Evolutionary conservation across 345 rosid species (phyloP).

Genomic region (Hibiscus trionum): DNA sequence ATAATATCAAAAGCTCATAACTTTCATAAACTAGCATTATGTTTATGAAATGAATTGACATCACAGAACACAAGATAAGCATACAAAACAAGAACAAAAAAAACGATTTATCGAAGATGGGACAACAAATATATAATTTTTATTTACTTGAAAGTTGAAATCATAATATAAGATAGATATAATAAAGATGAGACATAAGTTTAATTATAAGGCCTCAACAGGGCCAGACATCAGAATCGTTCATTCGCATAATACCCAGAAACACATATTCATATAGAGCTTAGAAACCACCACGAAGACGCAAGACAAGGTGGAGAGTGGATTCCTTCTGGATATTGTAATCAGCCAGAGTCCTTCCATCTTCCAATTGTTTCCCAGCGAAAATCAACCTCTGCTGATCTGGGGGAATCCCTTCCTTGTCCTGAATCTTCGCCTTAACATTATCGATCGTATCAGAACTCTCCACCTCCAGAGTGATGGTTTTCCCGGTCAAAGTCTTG

Average conservation of each 20-base stretch:
- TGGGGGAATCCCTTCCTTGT: conserved; percentile 33
- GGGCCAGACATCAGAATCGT: conserved; percentile 1
- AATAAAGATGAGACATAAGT: not conserved
- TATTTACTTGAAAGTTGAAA: not conserved
- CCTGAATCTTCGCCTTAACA: conserved; percentile 34
- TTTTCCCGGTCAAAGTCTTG: conserved; percentile 29
- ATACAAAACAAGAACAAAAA: conserved; percentile 20
- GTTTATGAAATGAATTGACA: not conserved
- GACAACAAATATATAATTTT: not conserved
- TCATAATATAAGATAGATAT: not conserved
- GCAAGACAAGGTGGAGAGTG: conserved; percentile 30
- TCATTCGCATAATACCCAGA: not conserved
- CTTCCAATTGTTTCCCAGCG: conserved; percentile 34
- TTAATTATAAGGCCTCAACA: conserved; percentile 4
- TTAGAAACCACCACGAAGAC: conserved; percentile 30
- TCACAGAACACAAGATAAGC: not conserved
- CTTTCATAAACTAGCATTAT: not conserved
- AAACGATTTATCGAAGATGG: not conserved
- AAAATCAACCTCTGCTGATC: conserved; percentile 36
- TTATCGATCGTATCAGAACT: conserved; percentile 31
- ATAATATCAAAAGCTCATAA: not conserved
- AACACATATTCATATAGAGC: not conserved
- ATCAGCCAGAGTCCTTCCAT: conserved; percentile 31
- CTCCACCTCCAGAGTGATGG: conserved; percentile 31
- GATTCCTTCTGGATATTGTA: conserved; percentile 39